phyloP scores from a whole-genome alignment of 1,284 basidiomycete genomes.

The Xerocomus tenax region DNA sequence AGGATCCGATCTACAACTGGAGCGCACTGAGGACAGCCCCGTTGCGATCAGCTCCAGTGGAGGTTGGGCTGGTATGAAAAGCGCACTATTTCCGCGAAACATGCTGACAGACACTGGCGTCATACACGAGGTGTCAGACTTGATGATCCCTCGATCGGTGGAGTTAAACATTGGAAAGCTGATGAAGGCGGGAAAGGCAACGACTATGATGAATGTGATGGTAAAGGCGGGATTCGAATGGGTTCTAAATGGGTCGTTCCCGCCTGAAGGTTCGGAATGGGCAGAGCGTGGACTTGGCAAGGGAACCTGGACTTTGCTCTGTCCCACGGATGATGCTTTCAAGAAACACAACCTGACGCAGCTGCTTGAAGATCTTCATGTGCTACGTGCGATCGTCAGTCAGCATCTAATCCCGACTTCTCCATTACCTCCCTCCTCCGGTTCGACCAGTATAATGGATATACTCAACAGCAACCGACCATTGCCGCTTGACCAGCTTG shows the following conservation, averaged over 20 bases:
- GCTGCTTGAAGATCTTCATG: slow-evolving; percentile 56
- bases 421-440: slow-evolving; percentile 22
- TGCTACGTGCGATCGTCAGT: slow-evolving; percentile 63
- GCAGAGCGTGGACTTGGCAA: slow-evolving; percentile 42
- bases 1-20: slow-evolving; percentile 62
- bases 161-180: slow-evolving; percentile 84
- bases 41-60: slow-evolving; percentile 56
- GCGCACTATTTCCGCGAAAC: slow-evolving; percentile 50
- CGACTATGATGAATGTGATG: slow-evolving; percentile 81
- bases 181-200: slow-evolving; percentile 77
- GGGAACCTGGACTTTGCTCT: slow-evolving; percentile 74
- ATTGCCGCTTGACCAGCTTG: slow-evolving; percentile 59
- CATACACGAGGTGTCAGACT: slow-evolving; percentile 82
- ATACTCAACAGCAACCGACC: slow-evolving; percentile 60
- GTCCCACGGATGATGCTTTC: slow-evolving; percentile 89
- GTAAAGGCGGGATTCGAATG: slow-evolving; percentile 79
- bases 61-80: slow-evolving; percentile 65
- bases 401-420: slow-evolving; percentile 80
- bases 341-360: slow-evolving; percentile 78
- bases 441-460: slow-evolving; percentile 28
- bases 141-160: slow-evolving; percentile 84
- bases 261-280: slow-evolving; percentile 58
- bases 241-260: slow-evolving; percentile 78
- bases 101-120: slow-evolving; percentile 83
- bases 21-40: slow-evolving; percentile 43